Percentiles rank a stretch among this genome's conserved stretches.
phyloP scores from a whole-genome alignment of 208 protist genomes.

The Crithidia thermophila region DNA sequence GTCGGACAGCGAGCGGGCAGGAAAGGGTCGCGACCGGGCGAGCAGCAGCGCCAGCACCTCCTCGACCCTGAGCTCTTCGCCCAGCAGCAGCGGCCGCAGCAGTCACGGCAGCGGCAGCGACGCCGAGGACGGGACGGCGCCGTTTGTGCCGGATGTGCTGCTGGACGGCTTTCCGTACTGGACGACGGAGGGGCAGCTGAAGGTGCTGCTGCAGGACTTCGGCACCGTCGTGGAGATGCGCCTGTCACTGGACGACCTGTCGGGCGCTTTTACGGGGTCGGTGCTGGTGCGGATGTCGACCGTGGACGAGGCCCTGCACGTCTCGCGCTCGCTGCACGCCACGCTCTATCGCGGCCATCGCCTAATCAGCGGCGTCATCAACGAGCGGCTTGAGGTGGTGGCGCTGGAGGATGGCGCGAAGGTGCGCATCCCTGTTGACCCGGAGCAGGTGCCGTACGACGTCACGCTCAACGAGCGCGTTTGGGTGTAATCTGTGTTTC shows the following conservation, averaged over 20 bases:
- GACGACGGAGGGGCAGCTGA: constrained; percentile 78
- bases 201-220: constrained; percentile 67
- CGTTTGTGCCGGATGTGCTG: constrained; percentile 81
- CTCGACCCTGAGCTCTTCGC: too few relatives aligned
- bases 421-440: constrained; percentile 34
- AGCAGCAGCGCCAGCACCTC: neutral
- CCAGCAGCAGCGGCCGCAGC: neutral
- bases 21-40: neutral
- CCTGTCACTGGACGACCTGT: constrained; percentile 72
- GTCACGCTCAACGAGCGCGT: constrained; percentile 65
- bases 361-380: constrained; percentile 69
- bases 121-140: constrained; percentile 21
- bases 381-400: constrained; percentile 68
- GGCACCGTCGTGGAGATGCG: constrained; percentile 59
- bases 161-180: constrained; percentile 86
- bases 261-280: constrained; percentile 77
- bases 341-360: constrained; percentile 40
- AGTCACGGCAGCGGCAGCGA: constrained; percentile 23
- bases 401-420: constrained; percentile 55
- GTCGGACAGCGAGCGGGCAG: neutral
- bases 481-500: constrained; percentile 53
- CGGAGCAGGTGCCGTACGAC: constrained; percentile 34
- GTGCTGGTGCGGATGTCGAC: constrained; percentile 80
- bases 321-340: constrained; percentile 67
- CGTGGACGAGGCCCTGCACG: constrained; percentile 59